phyloP scores from a whole-genome alignment of 495 filamentous ascomycete species.

The Aspergillus wentii region DNA sequence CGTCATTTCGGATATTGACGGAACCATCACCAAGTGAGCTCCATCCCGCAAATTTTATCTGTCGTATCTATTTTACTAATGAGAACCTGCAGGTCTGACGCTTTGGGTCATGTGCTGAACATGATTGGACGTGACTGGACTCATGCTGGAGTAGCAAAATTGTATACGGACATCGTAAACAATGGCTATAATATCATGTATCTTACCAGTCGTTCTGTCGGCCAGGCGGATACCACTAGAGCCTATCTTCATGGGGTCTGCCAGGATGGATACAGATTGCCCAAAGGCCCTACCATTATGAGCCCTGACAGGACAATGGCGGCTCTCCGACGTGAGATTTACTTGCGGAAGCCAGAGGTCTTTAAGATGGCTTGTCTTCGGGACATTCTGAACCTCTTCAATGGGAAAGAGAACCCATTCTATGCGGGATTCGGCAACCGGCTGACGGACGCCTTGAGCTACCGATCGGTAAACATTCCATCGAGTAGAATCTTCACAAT shows the following conservation, averaged over 20 bases:
- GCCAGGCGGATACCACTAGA: slow-evolving; percentile 86
- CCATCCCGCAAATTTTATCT: no score
- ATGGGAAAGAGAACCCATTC: slow-evolving; percentile 75
- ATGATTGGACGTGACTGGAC: slow-evolving; percentile 99
- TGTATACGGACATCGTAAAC: slow-evolving; percentile 90
- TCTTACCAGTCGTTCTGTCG: slow-evolving; percentile 88
- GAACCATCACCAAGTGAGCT: slow-evolving; percentile 87
- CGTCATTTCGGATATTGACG: slow-evolving; percentile 98
- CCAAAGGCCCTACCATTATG: slow-evolving; percentile 88
- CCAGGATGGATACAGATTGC: slow-evolving; percentile 82
- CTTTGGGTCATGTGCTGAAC: slow-evolving; percentile 93
- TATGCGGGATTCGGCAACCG: slow-evolving; percentile 97
- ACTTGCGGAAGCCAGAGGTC: slow-evolving; percentile 92
- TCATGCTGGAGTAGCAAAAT: slow-evolving; percentile 90
- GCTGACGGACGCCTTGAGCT: slow-evolving; percentile 92
- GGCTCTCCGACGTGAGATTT: slow-evolving; percentile 89
- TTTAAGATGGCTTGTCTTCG: slow-evolving; percentile 99
- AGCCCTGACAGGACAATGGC: slow-evolving; percentile 94
- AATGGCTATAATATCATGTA: slow-evolving; percentile 99
- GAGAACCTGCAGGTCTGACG: slow-evolving; percentile 61
- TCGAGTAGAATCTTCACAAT: slow-evolving; percentile 95
- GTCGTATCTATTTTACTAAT: no score
- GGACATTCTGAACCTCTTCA: slow-evolving; percentile 87
- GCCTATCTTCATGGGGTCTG: slow-evolving; percentile 85
- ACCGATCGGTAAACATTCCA: slow-evolving; percentile 92